These are phyloP conservation scores for Aspergillus brasiliensis DNA, from an alignment of 2,329 filamentous ascomycete species.

Conservation along the genomic window DNA sequence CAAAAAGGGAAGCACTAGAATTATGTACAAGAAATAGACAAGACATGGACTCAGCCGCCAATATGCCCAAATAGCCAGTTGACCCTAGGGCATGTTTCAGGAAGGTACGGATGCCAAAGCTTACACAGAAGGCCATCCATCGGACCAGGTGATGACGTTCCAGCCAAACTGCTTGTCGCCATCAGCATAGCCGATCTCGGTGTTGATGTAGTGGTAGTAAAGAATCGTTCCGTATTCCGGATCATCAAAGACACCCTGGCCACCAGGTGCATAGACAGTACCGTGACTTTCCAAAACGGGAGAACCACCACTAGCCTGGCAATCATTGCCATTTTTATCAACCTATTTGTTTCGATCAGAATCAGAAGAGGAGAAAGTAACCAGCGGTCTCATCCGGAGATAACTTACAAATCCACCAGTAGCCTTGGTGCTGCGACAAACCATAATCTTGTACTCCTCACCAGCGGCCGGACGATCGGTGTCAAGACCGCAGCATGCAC, in stretches of 20 bases:
- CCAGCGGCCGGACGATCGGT: conserved; percentile 54
- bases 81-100: too few species aligned
- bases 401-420: conserved; percentile 56
- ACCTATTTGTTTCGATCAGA: conserved; percentile 27
- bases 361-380: not conserved
- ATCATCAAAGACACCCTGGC: conserved; percentile 50
- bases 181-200: conserved; percentile 55
- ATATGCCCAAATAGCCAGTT: too few species aligned
- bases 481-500: conserved; percentile 63
- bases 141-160: conserved; percentile 48
- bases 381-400: too few species aligned
- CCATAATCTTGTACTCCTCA: conserved; percentile 66
- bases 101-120: not conserved
- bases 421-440: conserved; percentile 58
- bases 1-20: too few species aligned
- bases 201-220: conserved; percentile 66
- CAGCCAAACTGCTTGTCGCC: conserved; percentile 51
- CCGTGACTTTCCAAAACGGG: conserved; percentile 58
- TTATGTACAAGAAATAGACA: too few species aligned
- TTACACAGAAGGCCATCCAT: conserved; percentile 49
- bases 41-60: too few species aligned
- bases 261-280: conserved; percentile 66
- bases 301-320: conserved; percentile 61
- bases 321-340: conserved; percentile 57
- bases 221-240: conserved; percentile 54